Conservation (phyloP, 305 asterid species). For the Fraxinus sp. region DNA sequence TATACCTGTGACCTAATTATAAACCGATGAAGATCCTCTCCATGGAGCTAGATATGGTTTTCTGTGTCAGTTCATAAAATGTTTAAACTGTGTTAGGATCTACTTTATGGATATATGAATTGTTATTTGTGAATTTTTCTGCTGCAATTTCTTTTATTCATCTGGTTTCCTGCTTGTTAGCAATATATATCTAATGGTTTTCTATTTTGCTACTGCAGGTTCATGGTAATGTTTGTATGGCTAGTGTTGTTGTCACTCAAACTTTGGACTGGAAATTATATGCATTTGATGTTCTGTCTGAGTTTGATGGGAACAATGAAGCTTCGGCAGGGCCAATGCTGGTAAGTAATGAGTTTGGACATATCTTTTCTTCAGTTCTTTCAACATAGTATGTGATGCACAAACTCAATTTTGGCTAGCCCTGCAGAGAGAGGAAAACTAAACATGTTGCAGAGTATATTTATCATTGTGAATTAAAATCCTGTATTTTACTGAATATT, state of each 20-base stretch:
- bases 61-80: not conserved
- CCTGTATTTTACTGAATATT: not conserved
- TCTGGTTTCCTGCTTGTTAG: conserved; percentile 17
- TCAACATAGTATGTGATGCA: not conserved
- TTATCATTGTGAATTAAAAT: conserved; percentile 1
- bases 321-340: conserved; percentile 88
- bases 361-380: conserved; percentile 20
- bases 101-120: conserved; percentile 14
- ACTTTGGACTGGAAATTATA: conserved; percentile 98
- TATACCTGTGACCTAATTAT: conserved; percentile 6
- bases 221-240: conserved; percentile 95
- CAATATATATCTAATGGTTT: conserved; percentile 10
- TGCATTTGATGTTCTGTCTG: conserved; percentile 95
- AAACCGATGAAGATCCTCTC: not conserved
- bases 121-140: conserved; percentile 14
- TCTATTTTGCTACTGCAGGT: conserved; percentile 57
- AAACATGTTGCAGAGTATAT: not conserved
- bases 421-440: conserved; percentile 4
- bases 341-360: conserved; percentile 45
- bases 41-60: not conserved
- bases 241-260: conserved; percentile 94
- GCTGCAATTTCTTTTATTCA: conserved; percentile 16
- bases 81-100: not conserved
- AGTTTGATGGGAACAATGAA: conserved; percentile 89
- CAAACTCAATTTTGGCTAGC: conserved; percentile 20